Evolutionary conservation across 495 filamentous ascomycete genomes (phyloP).

Genomic region (Penicillium chermesinum): DNA sequence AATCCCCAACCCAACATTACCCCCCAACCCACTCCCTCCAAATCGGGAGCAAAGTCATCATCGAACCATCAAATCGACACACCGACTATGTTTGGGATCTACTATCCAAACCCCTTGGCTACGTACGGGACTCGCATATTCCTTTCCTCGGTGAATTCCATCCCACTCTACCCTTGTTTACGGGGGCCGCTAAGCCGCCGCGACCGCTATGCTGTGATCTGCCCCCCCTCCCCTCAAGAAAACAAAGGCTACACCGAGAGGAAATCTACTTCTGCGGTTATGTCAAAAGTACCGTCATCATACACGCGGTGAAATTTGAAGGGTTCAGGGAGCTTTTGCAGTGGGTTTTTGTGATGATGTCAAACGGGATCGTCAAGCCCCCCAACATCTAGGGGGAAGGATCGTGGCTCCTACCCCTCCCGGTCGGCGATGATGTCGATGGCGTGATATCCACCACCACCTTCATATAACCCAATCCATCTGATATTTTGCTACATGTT

Average conservation of each 20-base stretch:
- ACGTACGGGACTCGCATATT: slow-evolving; percentile 12
- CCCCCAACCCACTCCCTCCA: slow-evolving; percentile 6
- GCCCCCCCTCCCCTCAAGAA: slow-evolving; percentile 7
- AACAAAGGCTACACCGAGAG: slow-evolving; percentile 5
- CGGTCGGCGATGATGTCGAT: slow-evolving; percentile 26
- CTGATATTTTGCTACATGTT: no score
- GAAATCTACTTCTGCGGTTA: slow-evolving; percentile 1
- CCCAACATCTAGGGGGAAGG: not conserved
- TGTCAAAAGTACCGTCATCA: slow-evolving; percentile 14
- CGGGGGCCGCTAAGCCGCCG: slow-evolving; percentile 20
- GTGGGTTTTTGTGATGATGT: not conserved
- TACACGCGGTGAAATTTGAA: slow-evolving; percentile 6
- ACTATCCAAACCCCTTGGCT: not conserved
- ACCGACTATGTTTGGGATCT: not conserved
- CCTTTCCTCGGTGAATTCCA: not conserved
- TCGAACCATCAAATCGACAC: not conserved
- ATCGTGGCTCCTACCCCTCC: slow-evolving; percentile 21
- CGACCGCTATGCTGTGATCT: slow-evolving; percentile 23
- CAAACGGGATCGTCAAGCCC: not conserved
- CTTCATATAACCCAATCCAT: no score
- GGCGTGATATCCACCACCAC: slow-evolving; percentile 20
- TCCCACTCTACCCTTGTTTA: slow-evolving; percentile 19
- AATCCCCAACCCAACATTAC: slow-evolving; percentile 12
- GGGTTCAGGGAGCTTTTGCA: not conserved
- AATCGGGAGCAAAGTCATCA: not conserved